Conservation (phyloP, 2,329 filamentous ascomycete genomes). For the Aureobasidium sp. region DNA sequence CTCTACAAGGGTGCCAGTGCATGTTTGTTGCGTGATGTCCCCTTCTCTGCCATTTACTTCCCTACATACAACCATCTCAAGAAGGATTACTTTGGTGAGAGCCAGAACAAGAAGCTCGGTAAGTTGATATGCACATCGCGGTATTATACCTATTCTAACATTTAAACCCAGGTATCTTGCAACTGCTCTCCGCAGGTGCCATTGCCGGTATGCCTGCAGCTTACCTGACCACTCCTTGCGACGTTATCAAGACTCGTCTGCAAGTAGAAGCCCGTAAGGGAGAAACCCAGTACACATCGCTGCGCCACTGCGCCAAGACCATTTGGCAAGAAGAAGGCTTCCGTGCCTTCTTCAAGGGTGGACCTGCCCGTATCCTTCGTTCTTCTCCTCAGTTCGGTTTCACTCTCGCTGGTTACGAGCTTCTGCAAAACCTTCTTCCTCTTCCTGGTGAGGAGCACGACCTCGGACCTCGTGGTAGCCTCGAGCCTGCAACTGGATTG, state of each 20-base stretch:
- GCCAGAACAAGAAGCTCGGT: constrained; percentile 71
- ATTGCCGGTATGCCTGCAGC: constrained; percentile 54
- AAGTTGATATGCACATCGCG: background rate
- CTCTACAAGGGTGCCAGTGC: constrained; percentile 95
- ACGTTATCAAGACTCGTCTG: constrained; percentile 97
- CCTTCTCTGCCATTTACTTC: constrained; percentile 99
- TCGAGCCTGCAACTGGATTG: constrained; percentile 55
- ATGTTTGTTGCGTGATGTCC: constrained; percentile 89
- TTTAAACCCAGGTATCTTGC: constrained; percentile 50
- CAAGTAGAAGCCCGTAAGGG: constrained; percentile 97
- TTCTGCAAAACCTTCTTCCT: constrained; percentile 73
- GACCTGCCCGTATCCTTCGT: constrained; percentile 86
- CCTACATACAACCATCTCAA: constrained; percentile 93
- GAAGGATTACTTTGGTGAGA: constrained; percentile 87
- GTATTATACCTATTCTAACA: background rate
- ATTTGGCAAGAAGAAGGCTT: constrained; percentile 89
- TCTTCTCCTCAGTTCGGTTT: constrained; percentile 98
- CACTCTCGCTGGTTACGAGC: constrained; percentile 89
- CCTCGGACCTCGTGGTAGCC: constrained; percentile 42
- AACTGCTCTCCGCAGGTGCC: constrained; percentile 88
- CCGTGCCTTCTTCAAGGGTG: constrained; percentile 96
- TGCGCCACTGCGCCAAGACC: constrained; percentile 76
- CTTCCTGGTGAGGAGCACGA: constrained; percentile 59
- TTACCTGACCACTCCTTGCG: constrained; percentile 93
- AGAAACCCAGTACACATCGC: constrained; percentile 75